These are phyloP conservation scores for Naganishia sp. DNA, from an alignment of 1,284 basidiomycete genomes.

Conservation along the genomic window DNA sequence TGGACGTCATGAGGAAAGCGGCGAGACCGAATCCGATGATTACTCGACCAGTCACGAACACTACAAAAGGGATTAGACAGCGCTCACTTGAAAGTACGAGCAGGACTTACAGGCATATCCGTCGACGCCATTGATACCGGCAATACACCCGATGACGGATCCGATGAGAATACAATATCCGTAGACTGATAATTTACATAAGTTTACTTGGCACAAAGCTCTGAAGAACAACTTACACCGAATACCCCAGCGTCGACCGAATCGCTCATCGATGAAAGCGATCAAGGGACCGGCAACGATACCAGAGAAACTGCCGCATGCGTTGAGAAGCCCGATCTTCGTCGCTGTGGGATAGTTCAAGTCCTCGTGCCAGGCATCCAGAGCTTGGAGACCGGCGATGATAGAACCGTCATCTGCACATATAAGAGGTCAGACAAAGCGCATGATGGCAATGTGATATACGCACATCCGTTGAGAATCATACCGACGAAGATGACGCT, in stretches of 20 bases:
- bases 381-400: slow-evolving; percentile 52
- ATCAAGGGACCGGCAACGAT: slow-evolving; percentile 53
- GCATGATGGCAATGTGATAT: neutral
- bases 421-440: slow-evolving; percentile 17
- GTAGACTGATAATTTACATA: slow-evolving; percentile 45
- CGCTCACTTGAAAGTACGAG: neutral
- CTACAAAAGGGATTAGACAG: slow-evolving; percentile 28
- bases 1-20: slow-evolving; percentile 55
- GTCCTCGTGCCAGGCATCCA: slow-evolving; percentile 51
- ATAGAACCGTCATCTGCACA: slow-evolving; percentile 51
- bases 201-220: neutral
- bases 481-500: slow-evolving; percentile 55
- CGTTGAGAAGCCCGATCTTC: slow-evolving; percentile 51
- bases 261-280: slow-evolving; percentile 50
- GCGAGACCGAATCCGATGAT: slow-evolving; percentile 54
- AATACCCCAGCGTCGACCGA: slow-evolving; percentile 53
- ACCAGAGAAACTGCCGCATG: slow-evolving; percentile 48
- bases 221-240: slow-evolving; percentile 42
- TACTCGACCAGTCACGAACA: slow-evolving; percentile 49
- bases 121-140: slow-evolving; percentile 45
- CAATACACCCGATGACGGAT: slow-evolving; percentile 49
- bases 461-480: slow-evolving; percentile 54
- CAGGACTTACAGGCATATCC: slow-evolving; percentile 48
- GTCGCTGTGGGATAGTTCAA: slow-evolving; percentile 44
- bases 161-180: slow-evolving; percentile 51